phyloP scores from a whole-genome alignment of 73 alveolate species.

The Effrenium voratum region DNA sequence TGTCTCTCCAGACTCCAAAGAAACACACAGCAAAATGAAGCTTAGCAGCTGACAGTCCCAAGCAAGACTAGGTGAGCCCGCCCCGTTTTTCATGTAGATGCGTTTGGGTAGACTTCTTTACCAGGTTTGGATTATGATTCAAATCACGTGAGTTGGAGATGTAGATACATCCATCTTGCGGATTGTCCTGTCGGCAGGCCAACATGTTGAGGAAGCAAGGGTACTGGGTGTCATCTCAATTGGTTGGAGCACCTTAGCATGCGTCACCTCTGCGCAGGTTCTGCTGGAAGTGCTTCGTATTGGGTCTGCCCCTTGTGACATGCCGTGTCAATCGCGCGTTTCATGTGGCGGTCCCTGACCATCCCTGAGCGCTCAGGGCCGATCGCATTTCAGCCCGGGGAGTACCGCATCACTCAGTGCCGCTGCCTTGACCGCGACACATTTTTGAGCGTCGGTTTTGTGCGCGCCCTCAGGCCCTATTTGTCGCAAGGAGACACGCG shows the following conservation, averaged over 20 bases:
- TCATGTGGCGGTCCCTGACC: not conserved
- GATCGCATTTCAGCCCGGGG: conserved; percentile 85
- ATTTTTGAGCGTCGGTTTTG: not conserved
- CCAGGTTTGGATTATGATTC: too few relatives aligned
- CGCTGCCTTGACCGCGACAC: not conserved
- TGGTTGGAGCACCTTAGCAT: not conserved
- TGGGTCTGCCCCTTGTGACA: conserved; percentile 9
- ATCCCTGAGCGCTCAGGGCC: conserved; percentile 20
- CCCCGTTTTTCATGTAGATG: too few relatives aligned
- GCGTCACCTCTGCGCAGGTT: conserved; percentile 11
- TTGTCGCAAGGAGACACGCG: conserved; percentile 65
- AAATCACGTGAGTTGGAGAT: too few relatives aligned
- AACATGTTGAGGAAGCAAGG: too few relatives aligned
- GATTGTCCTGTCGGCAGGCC: too few relatives aligned
- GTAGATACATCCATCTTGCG: too few relatives aligned
- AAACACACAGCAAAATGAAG: too few relatives aligned
- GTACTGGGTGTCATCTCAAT: too few relatives aligned
- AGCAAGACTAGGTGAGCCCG: too few relatives aligned
- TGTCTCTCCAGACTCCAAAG: too few relatives aligned
- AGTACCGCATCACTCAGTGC: conserved; percentile 80
- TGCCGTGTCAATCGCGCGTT: not conserved
- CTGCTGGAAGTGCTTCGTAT: conserved; percentile 92
- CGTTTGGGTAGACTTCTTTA: too few relatives aligned
- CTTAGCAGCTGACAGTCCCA: too few relatives aligned
- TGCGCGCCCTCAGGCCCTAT: conserved; percentile 21